Evolutionary conservation across 768 basidiomycete genomes (phyloP), one percentile per base, ranked within the genome.

Genomic region (Tremella mesenterica): DNA sequence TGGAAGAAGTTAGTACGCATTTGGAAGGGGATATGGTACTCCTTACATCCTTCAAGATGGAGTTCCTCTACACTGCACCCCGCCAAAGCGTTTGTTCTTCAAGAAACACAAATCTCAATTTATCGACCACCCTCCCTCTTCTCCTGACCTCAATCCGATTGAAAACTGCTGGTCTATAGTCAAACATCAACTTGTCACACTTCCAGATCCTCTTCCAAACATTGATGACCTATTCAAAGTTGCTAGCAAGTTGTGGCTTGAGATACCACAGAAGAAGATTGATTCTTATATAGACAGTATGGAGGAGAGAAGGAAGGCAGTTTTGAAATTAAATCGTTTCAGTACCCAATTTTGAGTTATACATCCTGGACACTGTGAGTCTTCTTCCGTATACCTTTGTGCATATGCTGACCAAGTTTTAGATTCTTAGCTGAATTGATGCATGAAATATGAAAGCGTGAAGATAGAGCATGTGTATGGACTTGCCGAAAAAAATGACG

Each of bases 101-200:
- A 6, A n/a, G 2, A 45, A 46, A 31, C 54, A 56, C 30, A 25
- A 38, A 2, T 57, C 52, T 23, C 20, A 31, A 18, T 46, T 33
- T 31, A 27, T 52, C 27, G 43, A 18, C n/a, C 50, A 52, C 31
- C 50, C 50, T 18, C 55, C 55, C 50, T 26, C 26, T 26, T 57
- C 55, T 23, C 55, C 55, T 6, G 55, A 57, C 51, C 55, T 57
- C 34, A 57, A 57, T 48, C 55, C 50, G n/a, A 57, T 57, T 36
- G 50, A 57, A 48, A 52, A 57, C 28, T 34, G 26, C 25, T 57
- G 55, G 55, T 25, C 55, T 34, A 29, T 27, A 14, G 5, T 52
- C 6, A 57, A 57, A 31, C 16, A 38, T 45, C 55, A 27, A 20
- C 55, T 57, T 20, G 27, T 33, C 16, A 38, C 31, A 28, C 38